Evolutionary conservation across 2,329 filamentous ascomycete genomes (phyloP).

Genomic region (Cercospora sojina): DNA sequence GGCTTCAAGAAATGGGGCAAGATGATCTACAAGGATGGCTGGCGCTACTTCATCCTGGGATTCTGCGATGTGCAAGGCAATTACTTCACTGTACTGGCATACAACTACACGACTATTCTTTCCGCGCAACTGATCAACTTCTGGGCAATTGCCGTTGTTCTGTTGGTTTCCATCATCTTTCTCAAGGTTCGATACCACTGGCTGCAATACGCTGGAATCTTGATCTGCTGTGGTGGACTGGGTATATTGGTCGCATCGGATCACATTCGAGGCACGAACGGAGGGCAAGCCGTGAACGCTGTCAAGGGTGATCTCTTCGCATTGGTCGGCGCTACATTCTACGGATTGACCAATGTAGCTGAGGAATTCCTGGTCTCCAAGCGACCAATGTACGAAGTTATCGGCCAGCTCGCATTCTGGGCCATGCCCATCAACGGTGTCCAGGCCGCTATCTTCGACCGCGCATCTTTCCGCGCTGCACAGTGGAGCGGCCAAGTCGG

Average conservation of each 20-base stretch:
- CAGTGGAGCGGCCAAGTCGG: conserved; percentile 56
- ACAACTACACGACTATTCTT: conserved; percentile 86
- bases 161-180: conserved; percentile 76
- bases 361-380: conserved; percentile 93
- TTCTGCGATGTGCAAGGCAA: conserved; percentile 96
- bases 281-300: conserved; percentile 65
- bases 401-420: conserved; percentile 86
- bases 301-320: conserved; percentile 93
- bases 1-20: conserved; percentile 68
- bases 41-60: conserved; percentile 89
- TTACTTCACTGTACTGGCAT: conserved; percentile 95
- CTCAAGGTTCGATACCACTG: conserved; percentile 86
- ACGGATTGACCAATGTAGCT: conserved; percentile 85
- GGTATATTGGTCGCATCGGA: conserved; percentile 84
- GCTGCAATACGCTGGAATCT: conserved; percentile 80
- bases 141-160: conserved; percentile 94
- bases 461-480: conserved; percentile 59
- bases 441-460: conserved; percentile 90
- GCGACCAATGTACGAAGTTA: conserved; percentile 85
- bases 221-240: conserved; percentile 88
- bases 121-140: conserved; percentile 97
- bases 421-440: conserved; percentile 88
- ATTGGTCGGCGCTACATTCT: conserved; percentile 82
- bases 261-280: conserved; percentile 74
- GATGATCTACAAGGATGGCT: conserved; percentile 69